Evolutionary conservation across 441 rosid genomes (phyloP).

Genomic region (Erodium texanum): DNA sequence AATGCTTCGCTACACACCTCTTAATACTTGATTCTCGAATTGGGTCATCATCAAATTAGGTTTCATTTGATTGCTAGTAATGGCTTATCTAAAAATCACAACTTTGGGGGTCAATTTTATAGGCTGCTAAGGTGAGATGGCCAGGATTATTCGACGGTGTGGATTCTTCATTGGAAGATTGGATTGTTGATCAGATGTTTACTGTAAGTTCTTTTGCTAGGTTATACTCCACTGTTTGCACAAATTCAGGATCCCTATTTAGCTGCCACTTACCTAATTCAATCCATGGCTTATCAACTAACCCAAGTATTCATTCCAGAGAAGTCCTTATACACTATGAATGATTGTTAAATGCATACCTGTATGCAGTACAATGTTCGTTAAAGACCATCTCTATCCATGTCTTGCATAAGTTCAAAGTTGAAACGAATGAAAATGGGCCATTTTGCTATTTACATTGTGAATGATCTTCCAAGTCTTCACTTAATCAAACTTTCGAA

Average conservation of each 20-base stretch:
- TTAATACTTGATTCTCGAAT: neutral
- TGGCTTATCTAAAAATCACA: no score
- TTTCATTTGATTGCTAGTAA: no score
- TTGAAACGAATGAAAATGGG: neutral
- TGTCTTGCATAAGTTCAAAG: neutral
- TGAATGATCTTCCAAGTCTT: no score
- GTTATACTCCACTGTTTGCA: neutral
- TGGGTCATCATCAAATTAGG: no score
- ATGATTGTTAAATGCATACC: neutral
- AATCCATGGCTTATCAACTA: neutral
- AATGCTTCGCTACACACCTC: no score
- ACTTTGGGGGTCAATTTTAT: neutral
- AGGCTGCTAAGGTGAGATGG: conserved; percentile 90
- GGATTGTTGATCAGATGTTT: conserved; percentile 86
- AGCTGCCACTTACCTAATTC: no score
- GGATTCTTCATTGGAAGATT: conserved; percentile 52
- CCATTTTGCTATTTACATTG: no score
- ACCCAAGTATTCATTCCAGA: neutral
- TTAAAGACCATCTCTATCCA: no score
- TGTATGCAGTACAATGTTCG: neutral
- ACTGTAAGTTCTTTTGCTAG: conserved; percentile 28
- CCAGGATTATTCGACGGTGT: conserved; percentile 58
- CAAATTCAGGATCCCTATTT: neutral
- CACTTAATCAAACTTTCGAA: neutral
- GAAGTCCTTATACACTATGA: no score